Conservation (phyloP, 257 asterid species). For the Solanum chaucha region DNA sequence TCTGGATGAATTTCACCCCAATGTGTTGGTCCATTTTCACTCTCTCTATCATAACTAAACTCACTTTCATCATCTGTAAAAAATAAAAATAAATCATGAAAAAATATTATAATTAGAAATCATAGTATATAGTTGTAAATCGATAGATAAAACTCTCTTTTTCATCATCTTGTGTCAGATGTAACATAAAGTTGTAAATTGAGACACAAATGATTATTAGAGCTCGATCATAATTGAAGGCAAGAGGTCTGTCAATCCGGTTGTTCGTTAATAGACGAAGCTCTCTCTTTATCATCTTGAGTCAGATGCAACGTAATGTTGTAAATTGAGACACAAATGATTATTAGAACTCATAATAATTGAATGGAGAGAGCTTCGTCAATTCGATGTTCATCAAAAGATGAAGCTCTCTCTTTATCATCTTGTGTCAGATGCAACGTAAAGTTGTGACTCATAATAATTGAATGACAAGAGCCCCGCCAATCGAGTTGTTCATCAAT, state of each 20-base stretch:
- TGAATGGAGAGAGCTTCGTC: too few relatives aligned
- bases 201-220: not conserved
- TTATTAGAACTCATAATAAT: too few relatives aligned
- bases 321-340: too few relatives aligned
- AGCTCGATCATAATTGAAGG: not conserved
- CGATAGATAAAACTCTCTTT: not conserved
- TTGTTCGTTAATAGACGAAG: not conserved
- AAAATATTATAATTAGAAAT: not conserved
- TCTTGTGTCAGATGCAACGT: not conserved
- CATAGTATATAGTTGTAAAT: not conserved
- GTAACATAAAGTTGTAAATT: not conserved
- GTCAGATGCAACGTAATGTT: not conserved
- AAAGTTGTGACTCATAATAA: not conserved
- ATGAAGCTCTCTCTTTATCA: not conserved
- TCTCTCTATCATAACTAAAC: slow-evolving; percentile 42
- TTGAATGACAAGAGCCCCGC: too few relatives aligned
- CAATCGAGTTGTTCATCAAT: too few relatives aligned
- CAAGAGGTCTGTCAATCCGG: not conserved
- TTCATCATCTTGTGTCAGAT: not conserved
- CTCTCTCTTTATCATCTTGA: not conserved
- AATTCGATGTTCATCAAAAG: too few relatives aligned
- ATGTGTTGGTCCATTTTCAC: slow-evolving; percentile 45
- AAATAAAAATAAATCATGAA: too few relatives aligned
- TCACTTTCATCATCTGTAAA: slow-evolving; percentile 56
- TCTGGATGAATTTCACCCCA: slow-evolving; percentile 67